Conservation (phyloP, 805 yeast species). For the Candida ulmi region DNA sequence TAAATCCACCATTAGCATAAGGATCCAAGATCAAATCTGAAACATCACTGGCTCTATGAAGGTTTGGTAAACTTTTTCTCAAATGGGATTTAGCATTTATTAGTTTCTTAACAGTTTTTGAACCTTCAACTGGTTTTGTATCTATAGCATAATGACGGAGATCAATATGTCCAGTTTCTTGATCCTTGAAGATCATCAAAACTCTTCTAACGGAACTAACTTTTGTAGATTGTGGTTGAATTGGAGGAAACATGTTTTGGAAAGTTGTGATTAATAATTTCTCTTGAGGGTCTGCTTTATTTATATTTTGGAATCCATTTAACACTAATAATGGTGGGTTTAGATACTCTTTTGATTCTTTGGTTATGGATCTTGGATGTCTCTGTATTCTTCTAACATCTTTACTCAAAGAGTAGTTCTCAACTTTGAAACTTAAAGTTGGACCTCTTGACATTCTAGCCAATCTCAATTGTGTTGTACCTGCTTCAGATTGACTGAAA, state of each 20-base stretch:
- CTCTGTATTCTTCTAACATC: constrained; percentile 69
- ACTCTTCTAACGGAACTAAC: constrained; percentile 78
- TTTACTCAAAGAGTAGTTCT: constrained; percentile 71
- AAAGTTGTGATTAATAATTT: constrained; percentile 82
- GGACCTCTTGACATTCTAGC: constrained; percentile 95
- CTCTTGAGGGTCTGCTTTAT: constrained; percentile 63
- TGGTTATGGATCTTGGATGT: constrained; percentile 73
- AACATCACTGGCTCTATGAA: constrained; percentile 61
- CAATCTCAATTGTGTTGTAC: constrained; percentile 75
- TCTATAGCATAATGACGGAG: constrained; percentile 86
- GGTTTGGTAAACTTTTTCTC: constrained; percentile 20
- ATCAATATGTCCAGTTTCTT: constrained; percentile 68
- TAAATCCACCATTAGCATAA: constrained; percentile 71
- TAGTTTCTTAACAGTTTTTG: constrained; percentile 21
- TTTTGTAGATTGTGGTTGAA: constrained; percentile 77
- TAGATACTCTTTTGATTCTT: constrained; percentile 52
- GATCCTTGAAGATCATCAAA: constrained; percentile 69
- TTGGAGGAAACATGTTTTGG: constrained; percentile 94
- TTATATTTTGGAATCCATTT: constrained; percentile 78
- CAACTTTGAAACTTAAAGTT: constrained; percentile 75
- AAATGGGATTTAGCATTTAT: constrained; percentile 19
- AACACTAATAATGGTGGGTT: constrained; percentile 88
- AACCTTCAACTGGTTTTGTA: constrained; percentile 72
- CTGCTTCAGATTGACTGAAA: constrained; percentile 78
- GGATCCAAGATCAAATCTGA: constrained; percentile 82